A percentile compares a stretch with the other conserved stretches of the same genome.
phyloP scores from a whole-genome alignment of 805 yeast species.

The Candida takata region DNA sequence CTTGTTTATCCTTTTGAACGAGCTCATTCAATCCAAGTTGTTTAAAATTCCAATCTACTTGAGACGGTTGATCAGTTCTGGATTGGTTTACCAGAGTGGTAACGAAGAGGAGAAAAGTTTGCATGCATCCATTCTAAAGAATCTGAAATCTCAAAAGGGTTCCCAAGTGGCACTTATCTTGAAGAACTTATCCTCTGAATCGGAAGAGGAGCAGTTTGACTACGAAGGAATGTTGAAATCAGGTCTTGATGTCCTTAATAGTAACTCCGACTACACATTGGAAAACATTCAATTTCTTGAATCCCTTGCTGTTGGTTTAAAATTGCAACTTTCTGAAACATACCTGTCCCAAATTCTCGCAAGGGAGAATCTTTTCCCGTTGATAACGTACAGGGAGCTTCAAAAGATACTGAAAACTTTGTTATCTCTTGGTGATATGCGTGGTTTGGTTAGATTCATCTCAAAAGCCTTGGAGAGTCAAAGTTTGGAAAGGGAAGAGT shows the following conservation, averaged over 20 bases:
- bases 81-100: slow-evolving; percentile 58
- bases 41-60: slow-evolving; percentile 54
- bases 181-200: slow-evolving; percentile 36
- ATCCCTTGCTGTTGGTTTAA: slow-evolving; percentile 22
- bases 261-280: slow-evolving; percentile 19
- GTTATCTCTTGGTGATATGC: slow-evolving; percentile 18
- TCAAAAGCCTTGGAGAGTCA: slow-evolving; percentile 14
- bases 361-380: slow-evolving; percentile 28
- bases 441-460: slow-evolving; percentile 18
- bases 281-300: slow-evolving; percentile 19
- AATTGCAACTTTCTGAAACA: slow-evolving; percentile 28
- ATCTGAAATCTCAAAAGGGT: slow-evolving; percentile 47
- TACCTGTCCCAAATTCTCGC: slow-evolving; percentile 21
- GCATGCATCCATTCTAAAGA: slow-evolving; percentile 51
- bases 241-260: slow-evolving; percentile 28
- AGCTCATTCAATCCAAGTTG: slow-evolving; percentile 33
- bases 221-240: slow-evolving; percentile 28
- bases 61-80: slow-evolving; percentile 78
- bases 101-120: slow-evolving; percentile 42
- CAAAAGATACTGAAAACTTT: slow-evolving; percentile 13
- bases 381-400: slow-evolving; percentile 31
- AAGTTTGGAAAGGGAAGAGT: slow-evolving; percentile 14
- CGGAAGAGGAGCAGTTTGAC: slow-evolving; percentile 13
- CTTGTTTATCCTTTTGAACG: slow-evolving; percentile 39
- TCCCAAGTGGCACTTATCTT: slow-evolving; percentile 51